phyloP scores from a whole-genome alignment of 495 filamentous ascomycete genomes.

The Neurospora sp. region DNA sequence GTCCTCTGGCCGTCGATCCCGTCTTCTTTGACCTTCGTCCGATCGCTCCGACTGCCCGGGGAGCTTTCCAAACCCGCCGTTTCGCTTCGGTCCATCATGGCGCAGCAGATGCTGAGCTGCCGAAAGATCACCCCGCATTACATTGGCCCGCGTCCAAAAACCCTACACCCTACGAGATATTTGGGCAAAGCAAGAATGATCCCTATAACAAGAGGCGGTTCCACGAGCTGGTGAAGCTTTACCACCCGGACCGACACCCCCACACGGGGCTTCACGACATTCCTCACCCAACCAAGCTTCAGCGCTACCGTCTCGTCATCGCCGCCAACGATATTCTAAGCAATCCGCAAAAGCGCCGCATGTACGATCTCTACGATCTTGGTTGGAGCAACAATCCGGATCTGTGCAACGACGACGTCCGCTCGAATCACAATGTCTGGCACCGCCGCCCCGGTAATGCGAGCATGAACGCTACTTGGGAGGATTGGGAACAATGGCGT shows the following conservation, averaged over 20 bases:
- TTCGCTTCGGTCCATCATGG: constrained; percentile 16
- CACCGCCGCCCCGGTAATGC: constrained; percentile 44
- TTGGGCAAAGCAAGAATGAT: constrained; percentile 49
- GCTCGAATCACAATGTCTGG: constrained; percentile 37
- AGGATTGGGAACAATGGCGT: constrained; percentile 94
- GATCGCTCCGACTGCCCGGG: not conserved
- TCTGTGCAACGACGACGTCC: constrained; percentile 26
- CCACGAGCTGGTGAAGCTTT: constrained; percentile 87
- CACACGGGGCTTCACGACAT: constrained; percentile 35
- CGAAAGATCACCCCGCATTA: constrained; percentile 19
- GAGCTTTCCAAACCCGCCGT: not conserved
- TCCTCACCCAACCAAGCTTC: constrained; percentile 51
- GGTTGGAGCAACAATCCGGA: constrained; percentile 58
- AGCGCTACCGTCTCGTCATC: constrained; percentile 81
- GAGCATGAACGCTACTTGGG: constrained; percentile 86
- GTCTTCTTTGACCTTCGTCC: not conserved
- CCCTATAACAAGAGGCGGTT: constrained; percentile 76
- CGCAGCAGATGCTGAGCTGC: constrained; percentile 1
- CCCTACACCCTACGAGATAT: constrained; percentile 90
- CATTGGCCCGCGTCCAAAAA: constrained; percentile 30
- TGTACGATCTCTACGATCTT: constrained; percentile 71
- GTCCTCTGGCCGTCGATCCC: not conserved
- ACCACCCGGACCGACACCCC: constrained; percentile 74
- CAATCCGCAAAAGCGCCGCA: constrained; percentile 61
- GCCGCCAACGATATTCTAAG: constrained; percentile 86